Base-by-base conservation (phyloP, 2,329 filamentous ascomycete species). In the Ceratocystis harringtonii region DNA sequence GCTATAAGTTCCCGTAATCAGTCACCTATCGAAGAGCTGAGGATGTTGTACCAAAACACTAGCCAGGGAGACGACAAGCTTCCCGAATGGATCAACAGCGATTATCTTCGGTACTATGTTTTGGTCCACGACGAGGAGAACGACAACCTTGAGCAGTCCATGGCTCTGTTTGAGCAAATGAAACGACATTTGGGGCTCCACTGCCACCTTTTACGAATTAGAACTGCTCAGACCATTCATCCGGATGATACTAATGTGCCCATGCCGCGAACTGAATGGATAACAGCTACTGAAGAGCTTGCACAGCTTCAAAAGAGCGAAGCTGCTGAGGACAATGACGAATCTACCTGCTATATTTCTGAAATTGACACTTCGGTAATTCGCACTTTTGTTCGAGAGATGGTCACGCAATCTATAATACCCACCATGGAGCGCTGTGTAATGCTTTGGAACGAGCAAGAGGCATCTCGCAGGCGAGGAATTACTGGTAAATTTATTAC, bases 121-220 rank as follows among this genome's bases (percentile, higher is more conserved):
- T 79, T 99, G 52, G 87, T 99, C 19, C 94, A 99, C 71, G 94
- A 99, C 70, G 95, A 99, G 76, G 94, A 99, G 72, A 85, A 85
- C 68, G 92, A 96, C 72, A 92, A 99, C 73, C 95, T 97, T 68
- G 84, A 84, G 45, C 88, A 91, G 75, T 95, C 92, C 12, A 92
- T 92, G 74, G 84, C 85, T 19, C 79, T 97, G 32, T 99, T 96
- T 74, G 94, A 99, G 70, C 90, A 96, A 74, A 99, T 99, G 95
- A 99, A 97, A 76, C 85, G 94, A n/a, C 90, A 96, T 75, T 90
- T 99, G 69, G 94, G 94, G 1, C 78, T 97, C 61, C 92, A 99
- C 75, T 99, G 94, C 73, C 94, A 99, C 75, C 80, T 99, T 10
- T 79, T 99, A 43, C 81, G 95, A 69, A 78, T 99, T 62, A 84